phyloP scores from a whole-genome alignment of 495 filamentous ascomycete species.

The Penicillium argentinense region DNA sequence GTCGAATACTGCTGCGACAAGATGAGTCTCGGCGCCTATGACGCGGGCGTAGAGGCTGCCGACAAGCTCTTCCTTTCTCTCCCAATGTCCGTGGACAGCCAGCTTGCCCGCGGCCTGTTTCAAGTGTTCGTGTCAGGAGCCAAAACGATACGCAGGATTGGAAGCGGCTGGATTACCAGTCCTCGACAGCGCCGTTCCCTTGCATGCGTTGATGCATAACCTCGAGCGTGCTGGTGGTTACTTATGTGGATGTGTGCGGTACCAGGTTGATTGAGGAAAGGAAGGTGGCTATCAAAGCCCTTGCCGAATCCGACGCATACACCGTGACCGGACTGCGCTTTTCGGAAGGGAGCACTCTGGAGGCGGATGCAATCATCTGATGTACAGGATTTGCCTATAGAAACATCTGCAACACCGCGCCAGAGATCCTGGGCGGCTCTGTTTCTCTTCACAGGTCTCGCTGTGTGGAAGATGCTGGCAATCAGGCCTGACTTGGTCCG shows the following conservation, averaged over 20 bases:
- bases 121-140: slow-evolving; percentile 14
- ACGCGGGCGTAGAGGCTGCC: slow-evolving; percentile 16
- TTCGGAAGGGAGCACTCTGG: slow-evolving; percentile 31
- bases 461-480: no score
- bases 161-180: slow-evolving; percentile 19
- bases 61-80: slow-evolving; percentile 17
- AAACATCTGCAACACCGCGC: slow-evolving; percentile 23
- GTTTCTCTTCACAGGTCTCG: no score
- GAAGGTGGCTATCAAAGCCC: slow-evolving; percentile 28
- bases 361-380: slow-evolving; percentile 39
- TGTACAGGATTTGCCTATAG: slow-evolving; percentile 35
- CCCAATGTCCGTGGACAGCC: slow-evolving; percentile 14
- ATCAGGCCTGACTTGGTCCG: slow-evolving; percentile 16
- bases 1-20: slow-evolving; percentile 17
- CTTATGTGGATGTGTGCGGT: slow-evolving; percentile 41
- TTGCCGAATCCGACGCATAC: slow-evolving; percentile 25
- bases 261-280: slow-evolving; percentile 32
- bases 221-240: slow-evolving; percentile 35
- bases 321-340: slow-evolving; percentile 33
- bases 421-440: slow-evolving; percentile 23
- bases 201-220: slow-evolving; percentile 16
- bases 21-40: slow-evolving; percentile 20
- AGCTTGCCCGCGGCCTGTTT: slow-evolving; percentile 13
- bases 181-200: slow-evolving; percentile 19
- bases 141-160: slow-evolving; percentile 17